Percentiles rank a stretch among this genome's conserved stretches.
phyloP scores from a whole-genome alignment of 495 filamentous ascomycete genomes.

The Aspergillus conjunctus region DNA sequence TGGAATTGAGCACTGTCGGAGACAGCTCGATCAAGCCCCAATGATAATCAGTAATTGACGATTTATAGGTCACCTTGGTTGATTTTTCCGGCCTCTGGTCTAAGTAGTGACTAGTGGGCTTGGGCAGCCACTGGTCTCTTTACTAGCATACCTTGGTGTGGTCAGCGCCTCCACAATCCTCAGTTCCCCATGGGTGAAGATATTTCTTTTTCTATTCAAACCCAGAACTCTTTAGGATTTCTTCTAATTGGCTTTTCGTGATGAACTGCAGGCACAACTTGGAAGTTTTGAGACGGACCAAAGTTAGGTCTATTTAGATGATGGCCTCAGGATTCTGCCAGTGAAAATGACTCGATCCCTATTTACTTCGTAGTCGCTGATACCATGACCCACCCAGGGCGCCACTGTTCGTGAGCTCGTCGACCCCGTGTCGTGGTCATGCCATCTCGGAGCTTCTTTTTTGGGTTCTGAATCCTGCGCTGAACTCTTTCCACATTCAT shows the following conservation, averaged over 20 bases:
- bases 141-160: conserved; percentile 1
- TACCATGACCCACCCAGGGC: conserved; percentile 6
- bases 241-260: conserved; percentile 6
- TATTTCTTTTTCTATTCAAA: conserved; percentile 3
- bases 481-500: conserved; percentile 14
- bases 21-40: background rate
- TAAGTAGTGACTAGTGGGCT: conserved; percentile 9
- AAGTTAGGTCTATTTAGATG: background rate
- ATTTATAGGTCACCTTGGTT: conserved; percentile 19
- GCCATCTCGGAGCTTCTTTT: conserved; percentile 17
- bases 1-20: conserved; percentile 1
- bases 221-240: background rate
- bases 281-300: background rate
- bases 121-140: conserved; percentile 6
- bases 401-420: conserved; percentile 16
- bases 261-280: background rate
- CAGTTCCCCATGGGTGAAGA: conserved; percentile 1
- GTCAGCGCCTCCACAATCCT: conserved; percentile 1
- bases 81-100: conserved; percentile 3
- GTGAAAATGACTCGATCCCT: background rate
- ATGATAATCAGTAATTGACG: conserved; percentile 5
- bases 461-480: conserved; percentile 16
- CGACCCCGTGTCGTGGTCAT: conserved; percentile 15
- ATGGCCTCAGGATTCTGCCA: conserved; percentile 9
- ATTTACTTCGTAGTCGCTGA: conserved; percentile 1